phyloP scores from a whole-genome alignment of 164 flowering plant genomes.

The Macadamia integrifolia region DNA sequence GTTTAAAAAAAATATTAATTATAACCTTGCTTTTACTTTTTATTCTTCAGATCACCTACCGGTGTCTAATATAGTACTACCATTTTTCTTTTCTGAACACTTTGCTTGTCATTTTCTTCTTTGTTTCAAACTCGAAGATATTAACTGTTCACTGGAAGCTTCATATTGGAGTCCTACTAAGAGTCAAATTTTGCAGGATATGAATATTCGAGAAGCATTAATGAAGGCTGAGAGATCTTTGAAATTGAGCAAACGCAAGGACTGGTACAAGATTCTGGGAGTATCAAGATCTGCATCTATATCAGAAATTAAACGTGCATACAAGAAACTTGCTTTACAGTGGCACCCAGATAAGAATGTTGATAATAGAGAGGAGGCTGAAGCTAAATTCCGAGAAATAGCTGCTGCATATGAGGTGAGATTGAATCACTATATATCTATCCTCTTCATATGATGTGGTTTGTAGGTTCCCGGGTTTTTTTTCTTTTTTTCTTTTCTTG shows the following conservation, averaged over 20 bases:
- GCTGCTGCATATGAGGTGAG: constrained; percentile 97
- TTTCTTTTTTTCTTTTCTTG: too few species aligned
- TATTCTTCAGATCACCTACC: too few species aligned
- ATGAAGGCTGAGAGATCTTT: constrained; percentile 86
- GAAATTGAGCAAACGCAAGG: constrained; percentile 93
- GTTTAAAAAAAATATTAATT: too few species aligned
- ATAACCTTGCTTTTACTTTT: too few species aligned
- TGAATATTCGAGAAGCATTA: constrained; percentile 67
- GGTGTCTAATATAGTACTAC: too few species aligned
- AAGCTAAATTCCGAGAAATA: constrained; percentile 77
- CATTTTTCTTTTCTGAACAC: neutral
- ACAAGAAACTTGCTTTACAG: constrained; percentile 96
- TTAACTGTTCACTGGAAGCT: neutral
- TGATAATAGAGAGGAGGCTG: constrained; percentile 95
- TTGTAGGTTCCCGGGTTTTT: neutral
- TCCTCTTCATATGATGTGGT: neutral
- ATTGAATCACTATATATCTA: neutral
- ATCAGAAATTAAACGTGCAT: constrained; percentile 83
- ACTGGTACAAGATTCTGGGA: constrained; percentile 96
- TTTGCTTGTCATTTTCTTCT: neutral
- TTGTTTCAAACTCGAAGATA: neutral
- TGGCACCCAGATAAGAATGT: constrained; percentile 99
- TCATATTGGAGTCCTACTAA: neutral
- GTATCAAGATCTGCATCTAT: constrained; percentile 72
- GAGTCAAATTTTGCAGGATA: constrained; percentile 49